Conservation (phyloP, 1,139 yeast genomes). For the Blastobotrys aristatus region DNA sequence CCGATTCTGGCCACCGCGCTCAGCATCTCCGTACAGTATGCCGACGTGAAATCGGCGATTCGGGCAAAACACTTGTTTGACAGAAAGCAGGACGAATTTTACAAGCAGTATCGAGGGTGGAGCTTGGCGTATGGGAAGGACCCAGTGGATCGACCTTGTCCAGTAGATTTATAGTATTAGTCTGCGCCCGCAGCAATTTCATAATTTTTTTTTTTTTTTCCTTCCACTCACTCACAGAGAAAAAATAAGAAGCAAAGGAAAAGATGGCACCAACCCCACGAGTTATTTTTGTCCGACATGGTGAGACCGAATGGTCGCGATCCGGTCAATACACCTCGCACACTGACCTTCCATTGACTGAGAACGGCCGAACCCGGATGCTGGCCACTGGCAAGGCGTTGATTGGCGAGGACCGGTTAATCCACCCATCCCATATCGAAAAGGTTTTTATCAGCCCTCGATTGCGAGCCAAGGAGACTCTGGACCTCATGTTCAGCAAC, state of each 20-base stretch:
- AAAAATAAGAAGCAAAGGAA: no score
- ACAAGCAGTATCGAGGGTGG: slow-evolving; percentile 56
- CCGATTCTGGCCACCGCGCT: slow-evolving; percentile 60
- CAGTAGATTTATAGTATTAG: slow-evolving; percentile 14
- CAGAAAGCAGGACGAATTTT: slow-evolving; percentile 29
- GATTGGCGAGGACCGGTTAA: slow-evolving; percentile 55
- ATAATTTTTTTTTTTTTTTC: no score
- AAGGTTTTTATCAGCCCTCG: slow-evolving; percentile 77
- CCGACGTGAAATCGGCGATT: slow-evolving; percentile 59
- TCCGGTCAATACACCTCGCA: slow-evolving; percentile 86
- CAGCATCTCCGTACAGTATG: slow-evolving; percentile 58
- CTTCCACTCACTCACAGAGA: no score
- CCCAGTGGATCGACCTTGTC: slow-evolving; percentile 54
- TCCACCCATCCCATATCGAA: slow-evolving; percentile 59
- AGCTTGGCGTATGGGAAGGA: slow-evolving; percentile 63
- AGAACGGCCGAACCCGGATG: slow-evolving; percentile 74
- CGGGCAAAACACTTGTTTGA: slow-evolving; percentile 51
- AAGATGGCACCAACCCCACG: slow-evolving; percentile 55
- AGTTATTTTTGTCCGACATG: slow-evolving; percentile 75
- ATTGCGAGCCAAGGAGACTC: slow-evolving; percentile 69
- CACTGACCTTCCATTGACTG: slow-evolving; percentile 76
- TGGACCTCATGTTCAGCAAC: slow-evolving; percentile 48
- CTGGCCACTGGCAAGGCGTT: slow-evolving; percentile 63
- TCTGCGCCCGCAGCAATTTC: no score
- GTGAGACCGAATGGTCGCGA: slow-evolving; percentile 92